Conservation (phyloP, 1,139 yeast species). For the Sugiyamaella paludigena region DNA sequence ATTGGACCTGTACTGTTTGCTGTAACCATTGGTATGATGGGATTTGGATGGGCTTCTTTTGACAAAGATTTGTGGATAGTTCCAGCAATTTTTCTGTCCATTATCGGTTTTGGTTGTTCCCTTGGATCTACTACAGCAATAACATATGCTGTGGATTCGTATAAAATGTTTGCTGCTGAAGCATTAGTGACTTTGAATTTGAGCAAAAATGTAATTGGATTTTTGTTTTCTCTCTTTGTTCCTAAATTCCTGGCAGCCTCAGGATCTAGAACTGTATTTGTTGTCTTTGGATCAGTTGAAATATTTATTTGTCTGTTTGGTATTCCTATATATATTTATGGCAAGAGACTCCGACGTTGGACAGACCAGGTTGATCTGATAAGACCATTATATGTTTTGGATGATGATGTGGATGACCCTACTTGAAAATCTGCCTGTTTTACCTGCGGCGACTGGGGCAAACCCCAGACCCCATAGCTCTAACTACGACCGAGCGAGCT, state of each 20-base stretch:
- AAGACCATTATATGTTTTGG: slow-evolving; percentile 27
- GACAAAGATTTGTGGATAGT: slow-evolving; percentile 55
- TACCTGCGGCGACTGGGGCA: no score
- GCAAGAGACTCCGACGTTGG: slow-evolving; percentile 53
- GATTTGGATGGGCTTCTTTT: slow-evolving; percentile 60
- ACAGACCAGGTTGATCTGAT: slow-evolving; percentile 33
- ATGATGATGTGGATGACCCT: slow-evolving; percentile 13
- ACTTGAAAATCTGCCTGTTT: no score
- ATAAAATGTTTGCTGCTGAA: slow-evolving; percentile 59
- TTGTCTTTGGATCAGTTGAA: slow-evolving; percentile 55
- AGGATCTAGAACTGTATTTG: slow-evolving; percentile 51
- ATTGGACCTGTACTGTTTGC: slow-evolving; percentile 49
- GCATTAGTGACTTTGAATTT: slow-evolving; percentile 57
- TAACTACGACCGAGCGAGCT: no score
- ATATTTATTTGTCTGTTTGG: slow-evolving; percentile 49
- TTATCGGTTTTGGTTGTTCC: slow-evolving; percentile 58
- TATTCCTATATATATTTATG: slow-evolving; percentile 55
- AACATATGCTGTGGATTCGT: slow-evolving; percentile 58
- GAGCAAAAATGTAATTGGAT: slow-evolving; percentile 54
- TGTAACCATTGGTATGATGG: slow-evolving; percentile 54
- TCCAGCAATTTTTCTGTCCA: slow-evolving; percentile 56
- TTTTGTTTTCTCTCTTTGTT: slow-evolving; percentile 57
- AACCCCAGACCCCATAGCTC: no score
- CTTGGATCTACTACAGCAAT: slow-evolving; percentile 62
- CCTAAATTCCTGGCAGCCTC: slow-evolving; percentile 44